Base-by-base conservation (phyloP, 805 yeast species). In the Candida sphagnicola region DNA sequence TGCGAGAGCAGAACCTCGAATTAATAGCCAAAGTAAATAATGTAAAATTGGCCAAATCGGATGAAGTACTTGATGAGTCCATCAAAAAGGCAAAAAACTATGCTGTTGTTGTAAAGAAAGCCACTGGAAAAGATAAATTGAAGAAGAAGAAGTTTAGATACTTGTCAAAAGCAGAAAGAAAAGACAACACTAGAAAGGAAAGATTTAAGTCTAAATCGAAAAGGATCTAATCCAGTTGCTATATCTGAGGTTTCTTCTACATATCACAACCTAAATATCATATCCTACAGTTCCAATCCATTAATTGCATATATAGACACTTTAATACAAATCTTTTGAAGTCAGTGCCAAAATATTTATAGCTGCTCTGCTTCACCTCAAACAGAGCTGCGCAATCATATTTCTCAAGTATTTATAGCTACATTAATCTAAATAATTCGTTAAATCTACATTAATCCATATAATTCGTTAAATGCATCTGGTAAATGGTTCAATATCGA, bases 51-150 rank as follows among this genome's bases (percentile, higher is more conserved):
- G 69, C 70, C 12, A 74, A 77, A 52, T 75, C 91, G 5, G 77
- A 82, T 36, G 77, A 80, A 45, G 78, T 91, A 1, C 65, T 91
- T 42, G 80, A 84, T 31, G 75, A 79, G 44, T 82, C 95, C 37
- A 79, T 91, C 35, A 72, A 77, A 36, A 72, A 86, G 53, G 97
- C 97, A 2, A 78, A 82, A 50, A 78, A 85, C 55, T 89, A 91
- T 52, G 97, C 96, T 1, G 77, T 75, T 47, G 62, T 82, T 56
- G 61, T 35, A 79, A 85, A 13, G 74, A 74, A 77, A 48, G 62
- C 68, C 19, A 45, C 50, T 6, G 29, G 28, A 24, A 47, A 53
- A 38, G 55, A 52, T 24, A 59, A 60, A 46, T 51, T 53, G 8
- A 62, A 61, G 40, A 62, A 58, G 44, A 76, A 72, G 62, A 90